Conservation (phyloP, 331 rosid species). For the Rosa hybrid region DNA sequence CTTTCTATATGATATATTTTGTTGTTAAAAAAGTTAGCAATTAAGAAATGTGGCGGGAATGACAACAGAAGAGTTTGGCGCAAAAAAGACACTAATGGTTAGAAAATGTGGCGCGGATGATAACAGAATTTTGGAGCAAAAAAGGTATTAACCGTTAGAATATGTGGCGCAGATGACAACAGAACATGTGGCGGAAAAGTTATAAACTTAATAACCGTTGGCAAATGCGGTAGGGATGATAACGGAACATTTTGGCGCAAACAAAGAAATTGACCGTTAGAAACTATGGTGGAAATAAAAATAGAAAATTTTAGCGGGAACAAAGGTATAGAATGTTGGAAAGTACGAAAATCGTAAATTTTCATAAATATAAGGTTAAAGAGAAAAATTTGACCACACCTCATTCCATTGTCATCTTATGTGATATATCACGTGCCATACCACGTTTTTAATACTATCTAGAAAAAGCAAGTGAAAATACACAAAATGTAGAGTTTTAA, state of each 20-base stretch:
- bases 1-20: not conserved
- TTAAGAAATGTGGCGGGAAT: not conserved
- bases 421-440: too few species aligned
- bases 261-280: not conserved
- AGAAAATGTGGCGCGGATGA: not conserved
- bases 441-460: too few species aligned
- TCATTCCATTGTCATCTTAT: not conserved
- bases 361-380: not conserved
- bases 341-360: not conserved
- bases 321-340: not conserved
- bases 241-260: not conserved
- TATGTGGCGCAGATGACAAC: not conserved
- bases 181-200: not conserved
- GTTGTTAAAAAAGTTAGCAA: too few species aligned
- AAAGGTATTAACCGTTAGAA: not conserved
- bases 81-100: not conserved
- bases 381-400: not conserved
- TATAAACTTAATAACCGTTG: not conserved
- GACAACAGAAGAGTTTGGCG: not conserved
- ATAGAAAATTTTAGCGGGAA: not conserved
- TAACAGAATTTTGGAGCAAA: not conserved
- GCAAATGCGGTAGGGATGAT: not conserved
- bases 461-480: too few species aligned
- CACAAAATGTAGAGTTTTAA: not conserved
- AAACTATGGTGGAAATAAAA: not conserved